Evolutionary conservation across 768 basidiomycete species (phyloP).

Genomic region (Leucosporidium yakuticum): DNA sequence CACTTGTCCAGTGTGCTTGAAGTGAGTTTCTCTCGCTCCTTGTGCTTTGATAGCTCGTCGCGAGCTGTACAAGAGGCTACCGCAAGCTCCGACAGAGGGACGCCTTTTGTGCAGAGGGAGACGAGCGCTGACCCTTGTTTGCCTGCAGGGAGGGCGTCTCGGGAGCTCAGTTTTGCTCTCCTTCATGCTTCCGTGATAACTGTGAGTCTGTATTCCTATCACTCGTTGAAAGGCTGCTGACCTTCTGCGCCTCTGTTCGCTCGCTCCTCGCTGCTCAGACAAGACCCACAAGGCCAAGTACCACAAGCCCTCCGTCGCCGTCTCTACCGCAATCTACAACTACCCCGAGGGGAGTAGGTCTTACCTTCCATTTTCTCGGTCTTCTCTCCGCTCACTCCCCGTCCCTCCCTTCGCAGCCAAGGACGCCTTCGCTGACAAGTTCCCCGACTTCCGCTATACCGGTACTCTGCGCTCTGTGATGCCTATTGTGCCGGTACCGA

Average conservation of each 20-base stretch:
- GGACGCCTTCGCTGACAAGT: conserved; percentile 17
- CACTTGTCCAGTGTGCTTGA: too few relatives aligned
- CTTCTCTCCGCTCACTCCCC: background rate
- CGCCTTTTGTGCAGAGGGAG: too few relatives aligned
- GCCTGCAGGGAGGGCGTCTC: conserved; percentile 1
- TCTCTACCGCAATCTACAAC: background rate
- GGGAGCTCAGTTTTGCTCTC: conserved; percentile 17
- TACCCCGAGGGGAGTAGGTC: conserved; percentile 23
- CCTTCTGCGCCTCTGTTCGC: too few relatives aligned
- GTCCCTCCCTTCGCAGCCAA: conserved; percentile 9
- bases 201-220: conserved; percentile 1
- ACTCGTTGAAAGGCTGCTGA: too few relatives aligned
- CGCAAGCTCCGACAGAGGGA: too few relatives aligned
- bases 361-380: background rate
- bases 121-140: too few relatives aligned
- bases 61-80: too few relatives aligned
- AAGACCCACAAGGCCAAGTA: conserved; percentile 22
- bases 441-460: conserved; percentile 37
- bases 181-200: conserved; percentile 23
- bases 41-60: too few relatives aligned
- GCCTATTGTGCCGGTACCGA: conserved; percentile 64
- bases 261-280: conserved; percentile 2
- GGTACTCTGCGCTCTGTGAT: conserved; percentile 41
- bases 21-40: too few relatives aligned
- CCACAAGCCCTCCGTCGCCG: background rate